Base-by-base conservation (phyloP, 768 basidiomycete species). In the Mycena metata region DNA sequence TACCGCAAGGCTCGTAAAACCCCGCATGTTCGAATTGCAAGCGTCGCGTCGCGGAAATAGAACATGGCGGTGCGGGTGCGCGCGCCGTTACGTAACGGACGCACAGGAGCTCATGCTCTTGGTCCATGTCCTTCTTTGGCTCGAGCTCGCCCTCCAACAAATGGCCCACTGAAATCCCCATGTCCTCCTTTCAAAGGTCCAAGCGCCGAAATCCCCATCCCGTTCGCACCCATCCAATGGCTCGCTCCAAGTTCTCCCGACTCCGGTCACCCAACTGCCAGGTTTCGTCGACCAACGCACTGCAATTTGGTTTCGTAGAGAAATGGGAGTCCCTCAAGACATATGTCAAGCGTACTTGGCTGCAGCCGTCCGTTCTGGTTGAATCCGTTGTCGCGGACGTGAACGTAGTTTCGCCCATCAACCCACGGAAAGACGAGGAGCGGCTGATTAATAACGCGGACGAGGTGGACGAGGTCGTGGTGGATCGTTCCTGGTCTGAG, bases 381-480 rank as follows among this genome's bases (percentile, higher is more conserved):
- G 66, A 73, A 24, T 33, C 33, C 57, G 41, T 52, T 15, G 60
- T 54, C 9, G 8, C 42, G 19, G 64, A 63, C 5, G 45, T 19
- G 12, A n/a, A 63, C 3, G 45, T 19, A 7, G 16, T 59, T 35
- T 62, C 58, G 3, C 65, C 58, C 21, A 24, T 21, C 5, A 24
- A 51, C 24, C 42, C 45, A 16, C 16, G n/a, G 7, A 62, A 65
- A 30, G 63, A 62, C 42, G 5, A 46, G 0, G 30, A 54, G 46
- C 54, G 61, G n/a, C 33, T n/a, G n/a, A n/a, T 64, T 16, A 12
- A 13, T 24, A 50, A 50, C 39, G 77, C 74, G 8, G 83, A 82
- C 35, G 79, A 78, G 42, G 83, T 89, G 7, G 85, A 89, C 73
- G 86, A 88, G 79, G 83, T 90, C 49, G 83, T 90, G 55, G 88